A percentile compares a stretch with the other conserved stretches of the same genome.
These are phyloP conservation scores for Phytophthora ohioensis DNA, from an alignment of 352 stramenopile genomes.

Conservation along the genomic window DNA sequence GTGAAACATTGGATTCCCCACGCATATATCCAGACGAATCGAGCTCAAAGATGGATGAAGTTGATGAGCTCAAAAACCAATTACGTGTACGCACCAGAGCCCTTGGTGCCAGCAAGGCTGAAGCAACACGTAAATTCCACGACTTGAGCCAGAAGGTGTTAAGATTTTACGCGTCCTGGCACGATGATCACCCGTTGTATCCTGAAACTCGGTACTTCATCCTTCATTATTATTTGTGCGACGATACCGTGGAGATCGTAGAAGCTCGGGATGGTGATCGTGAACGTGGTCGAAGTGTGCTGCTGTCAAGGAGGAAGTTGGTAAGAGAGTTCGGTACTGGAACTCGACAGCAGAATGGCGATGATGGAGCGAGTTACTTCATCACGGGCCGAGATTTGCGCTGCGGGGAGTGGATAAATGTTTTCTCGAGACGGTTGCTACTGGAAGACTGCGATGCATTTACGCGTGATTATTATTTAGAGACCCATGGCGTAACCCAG, in stretches of 20 bases:
- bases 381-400: slow-evolving; percentile 76
- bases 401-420: slow-evolving; percentile 84
- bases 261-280: slow-evolving; percentile 69
- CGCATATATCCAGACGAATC: slow-evolving; percentile 86
- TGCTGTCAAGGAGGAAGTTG: slow-evolving; percentile 85
- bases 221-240: slow-evolving; percentile 93
- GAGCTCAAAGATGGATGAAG: slow-evolving; percentile 54
- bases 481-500: slow-evolving; percentile 85
- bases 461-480: slow-evolving; percentile 91
- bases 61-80: slow-evolving; percentile 62
- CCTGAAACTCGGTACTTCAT: slow-evolving; percentile 90
- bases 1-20: slow-evolving; percentile 40
- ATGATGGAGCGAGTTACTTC: slow-evolving; percentile 41
- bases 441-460: slow-evolving; percentile 93
- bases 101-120: slow-evolving; percentile 45
- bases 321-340: slow-evolving; percentile 41
- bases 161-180: slow-evolving; percentile 93
- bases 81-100: slow-evolving; percentile 40
- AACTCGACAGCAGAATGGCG: slow-evolving; percentile 23
- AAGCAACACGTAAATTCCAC: slow-evolving; percentile 77
- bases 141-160: slow-evolving; percentile 88
- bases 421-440: slow-evolving; percentile 89
- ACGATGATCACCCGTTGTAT: slow-evolving; percentile 91
- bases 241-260: slow-evolving; percentile 93
- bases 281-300: slow-evolving; percentile 63